Evolutionary conservation across 306 rosid species (phyloP).

Genomic region (Acacia confusa): DNA sequence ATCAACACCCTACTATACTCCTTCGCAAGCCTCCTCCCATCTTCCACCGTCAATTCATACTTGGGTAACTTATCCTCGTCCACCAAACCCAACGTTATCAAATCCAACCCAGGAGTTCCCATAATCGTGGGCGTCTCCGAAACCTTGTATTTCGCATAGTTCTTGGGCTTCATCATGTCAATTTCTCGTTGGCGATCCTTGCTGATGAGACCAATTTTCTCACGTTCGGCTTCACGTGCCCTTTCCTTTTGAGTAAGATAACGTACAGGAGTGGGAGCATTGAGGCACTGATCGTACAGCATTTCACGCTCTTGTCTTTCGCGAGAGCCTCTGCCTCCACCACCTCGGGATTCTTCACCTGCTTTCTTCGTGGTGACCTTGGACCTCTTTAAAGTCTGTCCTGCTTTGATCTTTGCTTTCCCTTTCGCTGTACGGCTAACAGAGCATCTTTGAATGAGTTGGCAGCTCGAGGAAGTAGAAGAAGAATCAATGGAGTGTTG

Average conservation of each 20-base stretch:
- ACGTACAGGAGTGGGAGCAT: conserved; percentile 76
- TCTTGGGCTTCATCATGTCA: conserved; percentile 53
- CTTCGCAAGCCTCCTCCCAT: conserved; percentile 81
- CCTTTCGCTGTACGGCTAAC: conserved; percentile 53
- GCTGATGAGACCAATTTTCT: conserved; percentile 82
- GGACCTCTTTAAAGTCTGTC: conserved; percentile 40
- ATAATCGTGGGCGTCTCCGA: conserved; percentile 60
- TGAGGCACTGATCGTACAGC: conserved; percentile 62
- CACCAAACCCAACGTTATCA: conserved; percentile 65
- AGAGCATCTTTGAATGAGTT: conserved; percentile 41
- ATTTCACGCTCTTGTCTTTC: conserved; percentile 56
- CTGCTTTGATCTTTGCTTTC: conserved; percentile 46
- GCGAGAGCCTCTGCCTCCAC: conserved; percentile 42
- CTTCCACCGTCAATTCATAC: conserved; percentile 73
- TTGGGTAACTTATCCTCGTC: conserved; percentile 76
- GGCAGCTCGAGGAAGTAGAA: conserved; percentile 12
- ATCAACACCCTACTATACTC: conserved; percentile 86
- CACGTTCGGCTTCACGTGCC: conserved; percentile 66
- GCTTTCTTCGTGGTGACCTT: conserved; percentile 37
- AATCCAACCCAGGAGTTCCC: conserved; percentile 81
- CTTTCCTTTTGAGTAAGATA: conserved; percentile 44
- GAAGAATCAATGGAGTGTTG: background rate
- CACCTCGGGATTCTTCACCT: conserved; percentile 31
- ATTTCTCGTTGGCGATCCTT: conserved; percentile 77
- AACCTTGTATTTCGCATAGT: conserved; percentile 40